Conservation (phyloP, 106 monocot species). For the Dioscorea alata region DNA sequence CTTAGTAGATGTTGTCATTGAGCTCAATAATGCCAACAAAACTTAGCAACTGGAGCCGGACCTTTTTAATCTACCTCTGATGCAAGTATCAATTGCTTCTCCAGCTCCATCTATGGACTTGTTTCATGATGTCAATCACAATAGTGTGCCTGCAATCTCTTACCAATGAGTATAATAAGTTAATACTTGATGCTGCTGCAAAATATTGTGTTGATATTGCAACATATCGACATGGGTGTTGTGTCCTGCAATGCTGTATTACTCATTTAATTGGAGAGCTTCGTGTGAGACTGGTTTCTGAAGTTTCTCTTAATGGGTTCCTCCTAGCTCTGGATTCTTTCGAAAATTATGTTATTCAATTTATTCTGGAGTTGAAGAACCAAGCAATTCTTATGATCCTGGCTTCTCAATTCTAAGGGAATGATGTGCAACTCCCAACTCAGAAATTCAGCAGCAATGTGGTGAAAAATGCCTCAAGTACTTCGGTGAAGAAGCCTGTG, state of each 20-base stretch:
- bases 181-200: constrained; percentile 60
- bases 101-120: constrained; percentile 34
- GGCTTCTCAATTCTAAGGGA: constrained; percentile 48
- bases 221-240: too few relatives aligned
- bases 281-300: too few relatives aligned
- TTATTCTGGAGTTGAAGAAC: constrained; percentile 39
- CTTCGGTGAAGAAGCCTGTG: constrained; percentile 30
- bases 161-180: constrained; percentile 38
- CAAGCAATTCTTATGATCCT: constrained; percentile 25
- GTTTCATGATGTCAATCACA: constrained; percentile 38
- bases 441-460: constrained; percentile 94
- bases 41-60: constrained; percentile 16
- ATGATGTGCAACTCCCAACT: constrained; percentile 45
- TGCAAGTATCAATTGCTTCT: constrained; percentile 17
- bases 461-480: constrained; percentile 81
- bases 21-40: too few relatives aligned
- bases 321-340: constrained; percentile 49
- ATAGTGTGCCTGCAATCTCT: constrained; percentile 37
- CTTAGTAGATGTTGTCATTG: constrained; percentile 34
- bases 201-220: too few relatives aligned
- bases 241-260: too few relatives aligned
- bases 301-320: constrained; percentile 33
- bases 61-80: constrained; percentile 23
- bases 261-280: too few relatives aligned
- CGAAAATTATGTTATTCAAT: constrained; percentile 94